Base-by-base conservation (phyloP, 108 stramenopile genomes). In the Pelagomonas calceolata region DNA sequence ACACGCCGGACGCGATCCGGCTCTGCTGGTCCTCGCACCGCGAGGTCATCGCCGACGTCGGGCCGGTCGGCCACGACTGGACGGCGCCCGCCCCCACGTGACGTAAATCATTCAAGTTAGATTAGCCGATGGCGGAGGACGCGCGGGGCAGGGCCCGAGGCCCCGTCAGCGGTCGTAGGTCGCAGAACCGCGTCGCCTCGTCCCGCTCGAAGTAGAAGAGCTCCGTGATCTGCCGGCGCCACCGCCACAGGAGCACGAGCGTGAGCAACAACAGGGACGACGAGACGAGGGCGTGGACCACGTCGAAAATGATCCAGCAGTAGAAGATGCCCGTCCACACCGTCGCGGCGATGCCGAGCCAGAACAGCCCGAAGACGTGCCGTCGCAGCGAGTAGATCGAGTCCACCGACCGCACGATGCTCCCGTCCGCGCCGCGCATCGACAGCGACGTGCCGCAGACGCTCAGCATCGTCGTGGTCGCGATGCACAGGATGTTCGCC, bases 21-120 rank as follows among this genome's bases (percentile, higher is more conserved):
- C 69, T 94, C 74, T 95, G 96, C 14, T 98, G 98, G 98, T 90
- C 89, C 12, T 95, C 92, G 75, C 97, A 98, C 76, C 89, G 97
- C 66, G 98, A 98, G 81, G 92, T 98, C 66, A 94, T 98, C 71
- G 79, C 82, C 70, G 98, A 98, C 82, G 81, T 73, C 39, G 81
- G 77, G 15, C 80, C 79, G 3, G 73, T 82, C 45, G 67, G 77
- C 10, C 69, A 76, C 32, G 75, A 36, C 12, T 84, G 80, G 80
- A 67, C 46, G n/a, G 68, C 63, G 34, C 83, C 83, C n/a, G 18
- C 26, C 21, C 32, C 76, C 26, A 71, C 82, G 31, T 82, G n/a
- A n/a, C n/a, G n/a, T n/a, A n/a, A n/a, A n/a, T n/a, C n/a, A n/a
- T n/a, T n/a, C n/a, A n/a, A n/a, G n/a, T n/a, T n/a, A n/a, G n/a